Evolutionary conservation across 108 stramenopile genomes (phyloP), one percentile per base, ranked within the genome.

Genomic region (Cyclotella cryptica): DNA sequence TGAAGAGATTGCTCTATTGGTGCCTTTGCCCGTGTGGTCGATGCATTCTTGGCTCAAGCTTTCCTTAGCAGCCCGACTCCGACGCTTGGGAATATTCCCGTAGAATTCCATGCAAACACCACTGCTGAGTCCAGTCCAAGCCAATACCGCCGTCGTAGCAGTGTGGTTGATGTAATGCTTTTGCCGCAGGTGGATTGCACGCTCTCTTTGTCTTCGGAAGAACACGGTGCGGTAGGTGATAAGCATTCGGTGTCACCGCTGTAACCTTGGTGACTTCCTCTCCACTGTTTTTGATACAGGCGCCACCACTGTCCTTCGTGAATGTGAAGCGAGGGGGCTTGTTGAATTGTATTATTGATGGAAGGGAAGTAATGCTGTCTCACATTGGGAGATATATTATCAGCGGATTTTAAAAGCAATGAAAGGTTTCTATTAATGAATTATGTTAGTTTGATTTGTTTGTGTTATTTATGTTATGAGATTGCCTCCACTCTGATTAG

Each of bases 251-350:
- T 27, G 24, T 58, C 55, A 26, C 55, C 55, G 26, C 55, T 26
- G 55, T 58, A 58, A 28, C 55, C 55, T 14, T 27, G 55, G 22
- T 27, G 55, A 58, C 55, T 58, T 21, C 55, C 55, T 24, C 55
- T 58, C 55, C 55, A 58, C 22, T 58, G 55, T 21, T 58, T 58
- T 13, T 4, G 55, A 24, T 24, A 27, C 26, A 1, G 24, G 17
- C 9, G 55, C 19, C 55, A 21, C n/a, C n/a, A n/a, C n/a, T n/a
- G n/a, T n/a, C n/a, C n/a, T n/a, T n/a, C n/a, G n/a, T n/a, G n/a
- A n/a, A n/a, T n/a, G n/a, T n/a, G n/a, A n/a, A n/a, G 24, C 22
- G 24, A 49, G 18, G 47, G 2, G 18, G 47, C 47, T n/a, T 49
- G 47, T 49, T 49, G 47, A 17, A 49, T 49, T n/a, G 2, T 49